Percentiles rank a stretch among this genome's conserved stretches.
Evolutionary conservation across 2,329 filamentous ascomycete genomes (phyloP).

Genomic region (Alternaria panax): DNA sequence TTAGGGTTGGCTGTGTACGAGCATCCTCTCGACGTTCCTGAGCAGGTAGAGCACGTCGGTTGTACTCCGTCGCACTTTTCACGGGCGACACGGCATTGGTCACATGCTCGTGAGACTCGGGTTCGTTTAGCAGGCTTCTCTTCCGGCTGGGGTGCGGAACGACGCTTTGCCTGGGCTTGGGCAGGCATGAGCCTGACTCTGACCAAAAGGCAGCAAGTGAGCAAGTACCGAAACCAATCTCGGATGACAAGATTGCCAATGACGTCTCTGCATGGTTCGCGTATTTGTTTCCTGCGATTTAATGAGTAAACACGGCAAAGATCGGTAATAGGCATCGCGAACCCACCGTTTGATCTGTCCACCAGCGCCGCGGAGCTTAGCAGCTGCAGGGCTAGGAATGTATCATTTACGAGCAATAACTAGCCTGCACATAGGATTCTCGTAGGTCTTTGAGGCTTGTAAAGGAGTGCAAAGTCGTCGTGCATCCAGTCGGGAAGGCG

Average conservation of each 20-base stretch:
- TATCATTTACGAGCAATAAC: neutral
- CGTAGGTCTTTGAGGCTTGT: neutral
- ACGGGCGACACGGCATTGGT: slow-evolving; percentile 70
- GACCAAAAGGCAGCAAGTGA: neutral
- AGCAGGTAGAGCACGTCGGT: slow-evolving; percentile 72
- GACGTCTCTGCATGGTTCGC: slow-evolving; percentile 7
- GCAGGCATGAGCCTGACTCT: slow-evolving; percentile 32
- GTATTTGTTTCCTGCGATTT: slow-evolving; percentile 2
- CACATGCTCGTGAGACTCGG: slow-evolving; percentile 72
- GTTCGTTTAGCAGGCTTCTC: slow-evolving; percentile 59
- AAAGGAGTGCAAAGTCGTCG: slow-evolving; percentile 10
- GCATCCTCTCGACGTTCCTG: slow-evolving; percentile 68
- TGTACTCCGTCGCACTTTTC: slow-evolving; percentile 77
- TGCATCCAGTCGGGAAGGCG: slow-evolving; percentile 3
- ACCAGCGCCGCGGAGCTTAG: slow-evolving; percentile 8
- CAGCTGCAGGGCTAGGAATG: neutral
- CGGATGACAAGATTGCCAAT: slow-evolving; percentile 3
- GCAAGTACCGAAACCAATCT: slow-evolving; percentile 6
- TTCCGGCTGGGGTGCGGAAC: slow-evolving; percentile 25
- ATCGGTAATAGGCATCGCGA: slow-evolving; percentile 1
- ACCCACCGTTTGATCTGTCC: slow-evolving; percentile 7
- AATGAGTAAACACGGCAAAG: slow-evolving; percentile 6
- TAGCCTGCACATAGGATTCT: neutral
- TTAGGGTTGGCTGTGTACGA: slow-evolving; percentile 77
- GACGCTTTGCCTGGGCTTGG: slow-evolving; percentile 37